These are phyloP conservation scores for Hyaloscypha hepaticicola DNA, from an alignment of 495 filamentous ascomycete species.

Conservation along the genomic window DNA sequence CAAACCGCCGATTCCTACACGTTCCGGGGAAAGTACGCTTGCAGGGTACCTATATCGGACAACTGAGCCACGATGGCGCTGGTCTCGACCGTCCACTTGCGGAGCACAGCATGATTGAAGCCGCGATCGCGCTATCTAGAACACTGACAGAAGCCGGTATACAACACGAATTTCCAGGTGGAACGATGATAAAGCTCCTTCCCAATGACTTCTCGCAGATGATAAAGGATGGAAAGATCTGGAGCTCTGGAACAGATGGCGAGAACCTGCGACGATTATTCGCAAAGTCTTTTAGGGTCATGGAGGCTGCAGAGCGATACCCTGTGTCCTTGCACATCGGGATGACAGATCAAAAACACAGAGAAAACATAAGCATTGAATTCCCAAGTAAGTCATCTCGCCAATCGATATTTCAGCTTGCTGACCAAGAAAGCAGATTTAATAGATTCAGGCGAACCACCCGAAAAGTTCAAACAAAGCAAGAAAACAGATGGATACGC, in stretches of 20 bases:
- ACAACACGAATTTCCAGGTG: slow-evolving; percentile 2
- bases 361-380: neutral
- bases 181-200: slow-evolving; percentile 1
- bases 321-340: neutral
- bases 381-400: neutral
- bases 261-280: neutral
- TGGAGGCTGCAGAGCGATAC: neutral
- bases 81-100: neutral
- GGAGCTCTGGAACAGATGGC: neutral
- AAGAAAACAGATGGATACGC: neutral
- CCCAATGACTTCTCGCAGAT: neutral
- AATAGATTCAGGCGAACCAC: neutral
- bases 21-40: neutral
- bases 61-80: neutral
- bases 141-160: neutral
- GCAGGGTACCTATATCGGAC: neutral
- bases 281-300: neutral
- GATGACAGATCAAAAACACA: neutral
- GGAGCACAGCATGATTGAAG: slow-evolving; percentile 6
- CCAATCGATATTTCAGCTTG: neutral
- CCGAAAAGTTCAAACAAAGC: neutral
- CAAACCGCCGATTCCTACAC: neutral
- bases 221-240: neutral
- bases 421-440: neutral
- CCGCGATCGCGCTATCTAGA: slow-evolving; percentile 2